Base-by-base conservation (phyloP, 1,139 yeast genomes). In the Suhomyces anneliseae region DNA sequence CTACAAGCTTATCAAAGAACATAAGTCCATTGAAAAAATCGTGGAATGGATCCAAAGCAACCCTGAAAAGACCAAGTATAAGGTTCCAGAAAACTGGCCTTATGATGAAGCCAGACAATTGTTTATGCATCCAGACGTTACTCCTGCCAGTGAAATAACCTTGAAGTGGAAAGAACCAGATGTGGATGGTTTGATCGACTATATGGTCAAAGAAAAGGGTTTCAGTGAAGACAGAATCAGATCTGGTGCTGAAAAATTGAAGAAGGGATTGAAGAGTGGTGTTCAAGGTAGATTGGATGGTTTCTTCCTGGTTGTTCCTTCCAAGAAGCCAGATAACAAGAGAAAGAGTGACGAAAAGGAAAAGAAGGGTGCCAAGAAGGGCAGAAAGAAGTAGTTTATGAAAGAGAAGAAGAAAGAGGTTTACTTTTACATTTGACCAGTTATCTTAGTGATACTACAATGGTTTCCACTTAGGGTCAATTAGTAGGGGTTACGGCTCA, bases 81-180 rank as follows among this genome's bases (percentile, higher is more conserved):
- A 83, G 59, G 79, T 93, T 12, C 99, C 99, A 1, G 97, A 90
- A 59, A 84, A 89, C 56, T 93, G 98, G 98, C 97, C 97, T 3
- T 92, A 76, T 61, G 82, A 81, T 49, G 96, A 87, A 58, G 99
- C 97, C 3, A 79, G 98, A 56, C 82, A 87, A 53, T 70, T 95
- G 41, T 92, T 93, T 62, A 65, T 84, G 59, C 70, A 82, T 19
- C 98, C 99, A 0, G 98, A 93, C 34, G 89, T 90, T 2, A 61
- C 74, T 2, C 74, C 79, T 27, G 84, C 87, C 0, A 67, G 70
- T 2, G 86, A 82, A 0, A 72, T 89, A 4, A 79, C 80, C 4
- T 65, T 89, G 59, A 88, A 88, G 63, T 95, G 99, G 84, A 64
- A 61, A 66, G 87, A 82, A 49, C 95, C 96, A 0, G 85, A 88